Conservation (phyloP, 768 basidiomycete species). For the Leccinum fibrillosum region DNA sequence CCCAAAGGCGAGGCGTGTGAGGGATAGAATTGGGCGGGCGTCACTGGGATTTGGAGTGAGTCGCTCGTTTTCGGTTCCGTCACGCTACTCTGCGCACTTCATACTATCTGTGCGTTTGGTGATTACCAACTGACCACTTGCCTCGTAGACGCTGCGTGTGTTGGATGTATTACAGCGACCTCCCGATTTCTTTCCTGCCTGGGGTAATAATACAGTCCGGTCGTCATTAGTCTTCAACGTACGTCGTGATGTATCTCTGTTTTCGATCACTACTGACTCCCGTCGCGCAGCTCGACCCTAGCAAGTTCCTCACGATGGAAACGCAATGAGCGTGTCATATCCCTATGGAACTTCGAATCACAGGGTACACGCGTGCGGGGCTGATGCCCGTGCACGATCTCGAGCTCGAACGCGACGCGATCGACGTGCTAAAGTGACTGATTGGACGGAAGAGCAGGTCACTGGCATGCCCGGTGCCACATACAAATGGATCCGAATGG, state of each 20-base stretch:
- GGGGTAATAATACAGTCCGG: not conserved
- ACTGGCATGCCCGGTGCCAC: constrained; percentile 82
- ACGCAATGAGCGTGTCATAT: constrained; percentile 51
- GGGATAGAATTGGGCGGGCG: too few relatives aligned
- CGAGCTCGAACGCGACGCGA: not conserved
- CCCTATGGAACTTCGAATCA: constrained; percentile 45
- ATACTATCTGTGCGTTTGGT: too few relatives aligned
- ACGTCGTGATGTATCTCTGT: not conserved
- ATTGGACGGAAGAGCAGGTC: constrained; percentile 92
- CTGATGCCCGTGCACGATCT: constrained; percentile 19
- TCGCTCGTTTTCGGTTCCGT: too few relatives aligned
- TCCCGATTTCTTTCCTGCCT: not conserved
- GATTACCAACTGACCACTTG: not conserved
- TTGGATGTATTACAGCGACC: constrained; percentile 51
- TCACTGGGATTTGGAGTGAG: too few relatives aligned
- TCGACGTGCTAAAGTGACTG: constrained; percentile 67
- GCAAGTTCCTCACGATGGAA: constrained; percentile 30
- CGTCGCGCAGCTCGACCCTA: constrained; percentile 18
- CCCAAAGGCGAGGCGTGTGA: too few relatives aligned
- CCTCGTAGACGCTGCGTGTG: constrained; percentile 48
- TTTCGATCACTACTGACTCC: not conserved
- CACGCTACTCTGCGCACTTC: too few relatives aligned
- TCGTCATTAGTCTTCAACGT: constrained; percentile 23
- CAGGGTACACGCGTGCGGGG: constrained; percentile 32
- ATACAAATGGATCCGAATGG: constrained; percentile 99